phyloP scores from a whole-genome alignment of 768 basidiomycete genomes.

The Mycena olivaceomarginata region DNA sequence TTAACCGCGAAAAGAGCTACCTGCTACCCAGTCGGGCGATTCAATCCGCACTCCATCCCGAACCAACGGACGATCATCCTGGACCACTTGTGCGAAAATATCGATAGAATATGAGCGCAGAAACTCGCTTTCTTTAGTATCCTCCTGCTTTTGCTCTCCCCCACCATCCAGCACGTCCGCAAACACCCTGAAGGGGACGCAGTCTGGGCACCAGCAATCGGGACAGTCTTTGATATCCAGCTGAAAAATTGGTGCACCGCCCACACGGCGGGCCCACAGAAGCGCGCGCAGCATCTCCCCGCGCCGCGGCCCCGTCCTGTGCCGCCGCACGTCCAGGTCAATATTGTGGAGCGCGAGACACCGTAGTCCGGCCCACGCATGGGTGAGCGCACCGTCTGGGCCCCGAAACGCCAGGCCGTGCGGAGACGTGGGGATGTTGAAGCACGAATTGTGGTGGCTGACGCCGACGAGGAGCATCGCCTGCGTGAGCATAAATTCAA shows the following conservation, averaged over 20 bases:
- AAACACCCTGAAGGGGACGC: conserved; percentile 21
- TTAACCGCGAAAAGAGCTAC: not conserved
- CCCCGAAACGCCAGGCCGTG: conserved; percentile 19
- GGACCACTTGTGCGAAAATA: conserved; percentile 17
- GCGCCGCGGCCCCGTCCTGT: not conserved
- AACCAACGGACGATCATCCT: not conserved
- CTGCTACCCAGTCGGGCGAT: too few species aligned
- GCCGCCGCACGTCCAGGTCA: not conserved
- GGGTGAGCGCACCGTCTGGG: conserved; percentile 33
- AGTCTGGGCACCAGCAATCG: not conserved
- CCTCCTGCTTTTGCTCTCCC: conserved; percentile 14
- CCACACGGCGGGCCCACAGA: conserved; percentile 39
- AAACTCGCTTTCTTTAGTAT: not conserved
- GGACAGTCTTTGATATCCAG: conserved; percentile 35
- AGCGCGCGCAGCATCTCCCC: conserved; percentile 33
- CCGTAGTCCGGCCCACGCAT: conserved; percentile 34
- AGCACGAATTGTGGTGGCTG: conserved; percentile 36
- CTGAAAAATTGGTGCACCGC: conserved; percentile 34
- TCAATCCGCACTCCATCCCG: too few species aligned
- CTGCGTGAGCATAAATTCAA: conserved; percentile 41
- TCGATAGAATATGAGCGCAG: conserved; percentile 27
- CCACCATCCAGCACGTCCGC: conserved; percentile 31
- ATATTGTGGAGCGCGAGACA: conserved; percentile 33
- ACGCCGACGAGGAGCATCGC: conserved; percentile 42
- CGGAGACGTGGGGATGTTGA: not conserved